Conservation (phyloP, 2,329 filamentous ascomycete genomes). For the Periglandula ipomoeae region DNA sequence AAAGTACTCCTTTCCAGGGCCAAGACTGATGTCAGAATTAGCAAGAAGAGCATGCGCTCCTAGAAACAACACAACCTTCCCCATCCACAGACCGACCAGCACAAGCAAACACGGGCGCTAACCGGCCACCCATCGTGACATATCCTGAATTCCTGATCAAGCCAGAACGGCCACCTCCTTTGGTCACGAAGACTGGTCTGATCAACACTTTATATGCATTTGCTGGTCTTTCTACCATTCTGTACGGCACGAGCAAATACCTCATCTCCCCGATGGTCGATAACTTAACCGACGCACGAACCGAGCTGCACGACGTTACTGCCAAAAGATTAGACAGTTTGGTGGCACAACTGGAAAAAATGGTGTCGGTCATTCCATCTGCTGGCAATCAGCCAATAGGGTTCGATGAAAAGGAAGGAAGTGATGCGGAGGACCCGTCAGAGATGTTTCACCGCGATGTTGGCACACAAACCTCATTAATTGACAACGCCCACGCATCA, state of each 20-base stretch:
- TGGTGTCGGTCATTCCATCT: conserved; percentile 52
- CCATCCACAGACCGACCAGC: conserved; percentile 10
- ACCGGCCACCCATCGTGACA: conserved; percentile 53
- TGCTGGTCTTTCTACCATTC: conserved; percentile 46
- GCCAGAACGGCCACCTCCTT: conserved; percentile 44
- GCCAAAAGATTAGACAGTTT: conserved; percentile 35
- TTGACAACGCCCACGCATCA: conserved; percentile 10
- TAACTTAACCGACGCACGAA: conserved; percentile 40
- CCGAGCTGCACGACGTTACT: conserved; percentile 42
- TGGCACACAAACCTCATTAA: conserved; percentile 62
- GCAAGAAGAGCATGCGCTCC: neutral
- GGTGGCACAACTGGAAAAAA: conserved; percentile 41
- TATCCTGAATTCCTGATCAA: conserved; percentile 61
- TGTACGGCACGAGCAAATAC: conserved; percentile 65
- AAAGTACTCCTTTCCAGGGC: neutral
- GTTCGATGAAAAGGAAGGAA: conserved; percentile 24
- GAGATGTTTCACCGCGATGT: conserved; percentile 77
- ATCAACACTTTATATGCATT: conserved; percentile 51
- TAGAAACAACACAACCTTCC: neutral
- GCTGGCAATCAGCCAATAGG: conserved; percentile 8
- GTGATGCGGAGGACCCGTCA: conserved; percentile 53
- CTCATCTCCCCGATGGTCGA: conserved; percentile 55
- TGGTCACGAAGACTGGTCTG: conserved; percentile 52
- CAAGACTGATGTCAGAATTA: neutral
- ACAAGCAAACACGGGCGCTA: conserved; percentile 23